These are phyloP conservation scores for Annulohypoxylon maeteangense DNA, from an alignment of 495 filamentous ascomycete genomes.

Conservation along the genomic window DNA sequence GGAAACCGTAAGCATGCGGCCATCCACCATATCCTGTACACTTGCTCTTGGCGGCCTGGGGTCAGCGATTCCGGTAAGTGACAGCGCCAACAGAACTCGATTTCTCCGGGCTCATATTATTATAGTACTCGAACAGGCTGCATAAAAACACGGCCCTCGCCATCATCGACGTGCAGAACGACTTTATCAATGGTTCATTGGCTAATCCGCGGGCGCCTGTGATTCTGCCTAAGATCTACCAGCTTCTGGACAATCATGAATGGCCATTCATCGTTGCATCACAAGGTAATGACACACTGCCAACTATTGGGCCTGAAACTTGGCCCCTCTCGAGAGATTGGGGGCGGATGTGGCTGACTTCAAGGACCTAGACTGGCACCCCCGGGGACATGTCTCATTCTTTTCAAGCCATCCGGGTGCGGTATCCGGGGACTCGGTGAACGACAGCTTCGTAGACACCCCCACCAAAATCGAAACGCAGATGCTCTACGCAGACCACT, in stretches of 20 bases:
- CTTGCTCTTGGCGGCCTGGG: constrained; percentile 9
- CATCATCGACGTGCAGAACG: constrained; percentile 49
- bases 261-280: constrained; percentile 50
- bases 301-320: neutral
- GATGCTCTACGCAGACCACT: constrained; percentile 44
- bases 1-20: constrained; percentile 14
- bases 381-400: constrained; percentile 44
- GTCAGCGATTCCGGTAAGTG: constrained; percentile 27
- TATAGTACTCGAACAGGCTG: constrained; percentile 36
- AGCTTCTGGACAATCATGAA: constrained; percentile 46
- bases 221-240: constrained; percentile 47
- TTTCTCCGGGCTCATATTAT: neutral
- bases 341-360: neutral
- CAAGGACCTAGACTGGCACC: constrained; percentile 39
- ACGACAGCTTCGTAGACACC: constrained; percentile 40
- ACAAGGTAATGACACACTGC: constrained; percentile 32
- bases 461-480: constrained; percentile 44
- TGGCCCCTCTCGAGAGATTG: neutral
- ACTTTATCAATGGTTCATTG: constrained; percentile 49
- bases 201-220: constrained; percentile 41
- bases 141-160: constrained; percentile 47
- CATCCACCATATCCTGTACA: constrained; percentile 6
- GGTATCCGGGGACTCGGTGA: constrained; percentile 29
- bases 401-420: constrained; percentile 35
- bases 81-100: neutral